phyloP scores from a whole-genome alignment of 352 stramenopile species.

The Aphanomyces cochlioides region DNA sequence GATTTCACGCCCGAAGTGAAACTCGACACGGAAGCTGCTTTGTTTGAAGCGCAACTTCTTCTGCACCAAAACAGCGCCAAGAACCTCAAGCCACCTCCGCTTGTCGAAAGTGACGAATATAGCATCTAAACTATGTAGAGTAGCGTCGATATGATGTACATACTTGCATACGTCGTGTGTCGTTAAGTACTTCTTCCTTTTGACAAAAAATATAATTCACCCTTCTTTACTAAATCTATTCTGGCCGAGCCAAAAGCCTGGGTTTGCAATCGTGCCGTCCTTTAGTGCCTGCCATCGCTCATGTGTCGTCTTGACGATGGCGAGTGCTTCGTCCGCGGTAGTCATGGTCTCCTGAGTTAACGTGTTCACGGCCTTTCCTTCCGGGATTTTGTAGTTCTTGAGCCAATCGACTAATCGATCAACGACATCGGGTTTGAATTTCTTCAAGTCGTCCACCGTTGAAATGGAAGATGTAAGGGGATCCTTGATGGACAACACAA shows the following conservation, averaged over 20 bases:
- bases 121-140: conserved; percentile 46
- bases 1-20: conserved; percentile 81
- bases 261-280: not conserved
- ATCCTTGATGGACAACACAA: conserved; percentile 91
- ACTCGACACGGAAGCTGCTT: conserved; percentile 74
- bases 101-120: conserved; percentile 80
- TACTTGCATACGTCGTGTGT: not conserved
- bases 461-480: conserved; percentile 81
- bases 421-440: conserved; percentile 88
- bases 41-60: conserved; percentile 76
- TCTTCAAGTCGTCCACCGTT: conserved; percentile 87
- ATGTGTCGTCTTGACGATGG: conserved; percentile 66
- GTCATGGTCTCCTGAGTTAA: conserved; percentile 80
- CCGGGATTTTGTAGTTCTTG: conserved; percentile 98
- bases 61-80: conserved; percentile 79
- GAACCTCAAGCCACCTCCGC: conserved; percentile 62
- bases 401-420: conserved; percentile 93
- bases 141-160: not conserved
- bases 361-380: conserved; percentile 94
- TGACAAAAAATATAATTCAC: conserved; percentile 12
- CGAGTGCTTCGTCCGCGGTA: conserved; percentile 47
- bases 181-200: not conserved
- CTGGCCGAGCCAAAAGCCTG: conserved; percentile 25
- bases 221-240: conserved; percentile 7
- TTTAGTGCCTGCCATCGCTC: conserved; percentile 48